Evolutionary conservation across 2,329 filamentous ascomycete genomes (phyloP).

Genomic region (Arthrobotrys entomopaga): DNA sequence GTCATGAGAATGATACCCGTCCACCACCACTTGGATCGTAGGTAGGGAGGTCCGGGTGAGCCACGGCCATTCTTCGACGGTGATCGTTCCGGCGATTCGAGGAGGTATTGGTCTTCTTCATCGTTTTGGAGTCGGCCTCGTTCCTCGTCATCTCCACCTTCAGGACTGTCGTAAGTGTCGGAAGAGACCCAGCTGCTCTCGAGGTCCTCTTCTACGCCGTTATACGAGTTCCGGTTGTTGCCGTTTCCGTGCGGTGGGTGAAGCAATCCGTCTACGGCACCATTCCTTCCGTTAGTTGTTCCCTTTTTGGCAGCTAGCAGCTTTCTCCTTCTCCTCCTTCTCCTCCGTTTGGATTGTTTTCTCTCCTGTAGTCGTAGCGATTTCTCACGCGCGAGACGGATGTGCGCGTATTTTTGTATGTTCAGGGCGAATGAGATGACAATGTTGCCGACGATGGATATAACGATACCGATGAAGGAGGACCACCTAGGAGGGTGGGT

Average conservation of each 20-base stretch:
- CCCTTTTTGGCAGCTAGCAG: slow-evolving; percentile 36
- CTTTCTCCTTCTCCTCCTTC: slow-evolving; percentile 58
- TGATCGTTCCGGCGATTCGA: slow-evolving; percentile 50
- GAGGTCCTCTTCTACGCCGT: slow-evolving; percentile 43
- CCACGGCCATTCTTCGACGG: slow-evolving; percentile 60
- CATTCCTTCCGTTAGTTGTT: slow-evolving; percentile 54
- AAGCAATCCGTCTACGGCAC: slow-evolving; percentile 31
- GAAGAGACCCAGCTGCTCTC: slow-evolving; percentile 54
- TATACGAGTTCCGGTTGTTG: neutral
- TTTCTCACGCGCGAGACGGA: slow-evolving; percentile 78
- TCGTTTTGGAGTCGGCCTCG: slow-evolving; percentile 26
- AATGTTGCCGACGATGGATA: slow-evolving; percentile 90
- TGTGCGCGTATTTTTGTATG: slow-evolving; percentile 94
- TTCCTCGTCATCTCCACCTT: slow-evolving; percentile 57
- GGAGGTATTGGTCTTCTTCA: slow-evolving; percentile 49
- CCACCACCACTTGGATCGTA: slow-evolving; percentile 97
- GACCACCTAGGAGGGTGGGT: slow-evolving; percentile 73
- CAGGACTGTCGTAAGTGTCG: slow-evolving; percentile 60
- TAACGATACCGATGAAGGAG: slow-evolving; percentile 91
- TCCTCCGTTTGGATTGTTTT: slow-evolving; percentile 59
- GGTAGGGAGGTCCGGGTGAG: slow-evolving; percentile 72
- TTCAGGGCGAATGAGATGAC: slow-evolving; percentile 96
- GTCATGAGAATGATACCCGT: slow-evolving; percentile 90
- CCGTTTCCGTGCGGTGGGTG: slow-evolving; percentile 51
- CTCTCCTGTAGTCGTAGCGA: slow-evolving; percentile 62